A percentile compares a stretch with the other conserved stretches of the same genome.
Evolutionary conservation across 2,329 filamentous ascomycete genomes (phyloP).

Genomic region (Curvularia sp.): DNA sequence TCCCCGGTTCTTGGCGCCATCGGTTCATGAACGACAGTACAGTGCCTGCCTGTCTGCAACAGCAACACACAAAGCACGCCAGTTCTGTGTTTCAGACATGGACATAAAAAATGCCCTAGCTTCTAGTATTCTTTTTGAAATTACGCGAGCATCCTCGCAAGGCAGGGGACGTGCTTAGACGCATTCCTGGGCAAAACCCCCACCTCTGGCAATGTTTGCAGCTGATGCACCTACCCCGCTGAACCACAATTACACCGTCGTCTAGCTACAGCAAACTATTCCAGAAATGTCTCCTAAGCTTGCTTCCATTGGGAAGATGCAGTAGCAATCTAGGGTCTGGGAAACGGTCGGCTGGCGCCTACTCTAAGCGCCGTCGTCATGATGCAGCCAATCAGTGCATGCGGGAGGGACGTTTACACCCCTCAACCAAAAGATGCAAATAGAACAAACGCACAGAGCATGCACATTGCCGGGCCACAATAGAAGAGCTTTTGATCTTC

Average conservation of each 20-base stretch:
- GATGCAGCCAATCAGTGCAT: constrained; percentile 17
- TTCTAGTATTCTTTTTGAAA: neutral
- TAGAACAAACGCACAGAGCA: neutral
- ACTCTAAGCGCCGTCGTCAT: constrained; percentile 21
- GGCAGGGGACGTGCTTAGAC: neutral
- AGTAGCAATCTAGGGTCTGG: constrained; percentile 10
- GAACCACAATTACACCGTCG: neutral
- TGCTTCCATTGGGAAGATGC: neutral
- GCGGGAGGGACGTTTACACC: neutral
- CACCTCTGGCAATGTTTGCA: neutral
- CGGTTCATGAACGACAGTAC: neutral
- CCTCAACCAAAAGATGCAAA: neutral
- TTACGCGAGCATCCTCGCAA: neutral
- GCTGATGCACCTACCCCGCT: neutral
- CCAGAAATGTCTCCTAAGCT: neutral
- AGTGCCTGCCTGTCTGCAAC: neutral
- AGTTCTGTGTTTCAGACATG: neutral
- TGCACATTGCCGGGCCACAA: neutral
- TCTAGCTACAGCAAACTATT: neutral
- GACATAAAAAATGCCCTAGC: neutral
- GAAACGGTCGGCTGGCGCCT: constrained; percentile 16
- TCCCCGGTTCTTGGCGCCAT: constrained; percentile 18
- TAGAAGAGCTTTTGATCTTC: neutral
- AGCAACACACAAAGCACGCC: neutral
- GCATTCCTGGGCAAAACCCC: neutral